Conservation (phyloP, 73 alveolate genomes). For the Paramecium biaurelia region DNA sequence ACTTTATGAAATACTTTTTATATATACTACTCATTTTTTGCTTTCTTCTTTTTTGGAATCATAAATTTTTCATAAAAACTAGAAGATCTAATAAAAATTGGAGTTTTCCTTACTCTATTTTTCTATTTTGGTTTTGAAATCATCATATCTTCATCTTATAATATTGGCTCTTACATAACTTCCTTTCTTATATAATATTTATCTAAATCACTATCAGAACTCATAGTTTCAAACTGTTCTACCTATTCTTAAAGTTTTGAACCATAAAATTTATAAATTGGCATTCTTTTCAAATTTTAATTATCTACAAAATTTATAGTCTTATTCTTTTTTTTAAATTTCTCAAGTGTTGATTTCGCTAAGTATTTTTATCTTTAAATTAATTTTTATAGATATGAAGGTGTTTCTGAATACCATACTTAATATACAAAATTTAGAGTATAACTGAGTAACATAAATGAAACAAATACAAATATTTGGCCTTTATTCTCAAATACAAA, state of each 20-base stretch:
- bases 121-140: background rate
- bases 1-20: background rate
- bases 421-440: background rate
- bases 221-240: background rate
- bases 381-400: background rate
- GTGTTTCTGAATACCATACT: background rate
- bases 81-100: background rate
- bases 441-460: background rate
- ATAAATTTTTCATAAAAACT: background rate
- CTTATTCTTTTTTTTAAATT: background rate
- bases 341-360: background rate
- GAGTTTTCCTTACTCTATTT: background rate
- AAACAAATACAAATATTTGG: background rate
- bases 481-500: background rate
- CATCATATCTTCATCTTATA: background rate
- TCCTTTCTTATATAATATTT: background rate
- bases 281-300: background rate
- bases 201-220: background rate
- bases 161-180: background rate
- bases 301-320: background rate
- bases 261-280: slow-evolving; percentile 3
- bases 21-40: background rate
- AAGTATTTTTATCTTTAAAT: background rate
- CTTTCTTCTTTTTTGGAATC: background rate
- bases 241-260: background rate